Evolutionary conservation across 2,329 filamentous ascomycete genomes (phyloP).

Genomic region (Gliomastix tumulicola): DNA sequence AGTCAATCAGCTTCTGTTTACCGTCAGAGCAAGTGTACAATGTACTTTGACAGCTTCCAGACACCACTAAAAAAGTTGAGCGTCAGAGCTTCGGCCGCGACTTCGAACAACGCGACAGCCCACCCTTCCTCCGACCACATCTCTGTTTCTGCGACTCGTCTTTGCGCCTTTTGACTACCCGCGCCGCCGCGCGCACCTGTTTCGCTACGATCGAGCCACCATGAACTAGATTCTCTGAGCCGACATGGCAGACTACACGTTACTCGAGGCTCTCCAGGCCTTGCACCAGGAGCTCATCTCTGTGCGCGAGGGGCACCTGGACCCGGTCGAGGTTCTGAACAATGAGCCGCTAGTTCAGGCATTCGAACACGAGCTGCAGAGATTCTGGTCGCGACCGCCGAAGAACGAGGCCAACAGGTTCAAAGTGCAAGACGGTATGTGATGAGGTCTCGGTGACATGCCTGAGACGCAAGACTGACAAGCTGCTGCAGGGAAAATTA

Average conservation of each 20-base stretch:
- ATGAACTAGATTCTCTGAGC: slow-evolving; percentile 38
- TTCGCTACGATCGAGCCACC: no score
- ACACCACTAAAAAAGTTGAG: no score
- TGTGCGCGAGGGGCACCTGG: slow-evolving; percentile 60
- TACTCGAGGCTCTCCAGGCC: slow-evolving; percentile 70
- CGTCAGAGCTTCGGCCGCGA: no score
- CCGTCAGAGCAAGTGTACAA: no score
- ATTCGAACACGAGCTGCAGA: slow-evolving; percentile 65
- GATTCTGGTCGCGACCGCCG: slow-evolving; percentile 65
- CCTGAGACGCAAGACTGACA: not conserved
- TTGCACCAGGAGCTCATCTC: slow-evolving; percentile 81
- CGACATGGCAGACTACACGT: slow-evolving; percentile 67
- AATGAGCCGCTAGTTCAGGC: slow-evolving; percentile 63
- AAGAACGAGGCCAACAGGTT: slow-evolving; percentile 72
- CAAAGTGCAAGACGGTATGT: slow-evolving; percentile 56
- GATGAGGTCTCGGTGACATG: not conserved
- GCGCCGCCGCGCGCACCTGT: no score
- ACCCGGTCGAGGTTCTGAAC: slow-evolving; percentile 58
- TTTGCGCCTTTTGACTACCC: no score
- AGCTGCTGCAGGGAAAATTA: slow-evolving; percentile 61
- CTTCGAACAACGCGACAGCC: no score
- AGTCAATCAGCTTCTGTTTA: no score
- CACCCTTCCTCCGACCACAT: no score
- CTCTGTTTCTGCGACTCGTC: no score
- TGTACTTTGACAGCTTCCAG: no score